Conservation (phyloP, 345 rosid genomes). For the Eucalyptus curtisii region DNA sequence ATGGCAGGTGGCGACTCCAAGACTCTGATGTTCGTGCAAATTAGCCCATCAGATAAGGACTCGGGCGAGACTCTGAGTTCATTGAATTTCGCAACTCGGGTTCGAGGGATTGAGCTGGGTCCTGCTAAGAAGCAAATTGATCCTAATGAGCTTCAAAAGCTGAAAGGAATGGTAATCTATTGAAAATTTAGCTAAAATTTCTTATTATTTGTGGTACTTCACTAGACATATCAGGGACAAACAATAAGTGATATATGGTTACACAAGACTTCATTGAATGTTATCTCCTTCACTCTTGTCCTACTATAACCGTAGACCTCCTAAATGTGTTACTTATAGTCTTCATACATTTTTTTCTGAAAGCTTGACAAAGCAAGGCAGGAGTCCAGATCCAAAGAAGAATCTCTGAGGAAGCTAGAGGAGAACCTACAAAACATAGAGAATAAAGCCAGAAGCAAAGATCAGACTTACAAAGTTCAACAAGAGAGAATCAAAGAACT, state of each 20-base stretch:
- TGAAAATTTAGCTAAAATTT: background rate
- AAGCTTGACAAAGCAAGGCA: conserved; percentile 84
- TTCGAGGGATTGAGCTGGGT: conserved; percentile 80
- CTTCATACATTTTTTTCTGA: background rate
- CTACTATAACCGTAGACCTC: background rate
- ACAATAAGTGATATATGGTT: background rate
- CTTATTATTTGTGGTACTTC: background rate
- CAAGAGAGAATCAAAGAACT: conserved; percentile 82
- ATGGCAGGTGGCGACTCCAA: conserved; percentile 84
- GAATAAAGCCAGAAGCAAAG: conserved; percentile 56
- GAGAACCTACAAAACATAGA: conserved; percentile 67
- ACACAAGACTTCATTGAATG: background rate
- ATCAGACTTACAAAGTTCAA: conserved; percentile 38
- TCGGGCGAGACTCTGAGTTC: conserved; percentile 82
- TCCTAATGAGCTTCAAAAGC: conserved; percentile 66
- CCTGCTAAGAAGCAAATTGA: conserved; percentile 78
- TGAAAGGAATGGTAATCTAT: conserved; percentile 53
- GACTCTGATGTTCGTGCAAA: conserved; percentile 90
- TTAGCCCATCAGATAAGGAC: conserved; percentile 87
- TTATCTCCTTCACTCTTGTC: background rate
- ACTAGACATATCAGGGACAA: background rate
- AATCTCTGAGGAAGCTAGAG: conserved; percentile 62
- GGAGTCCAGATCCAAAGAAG: conserved; percentile 72
- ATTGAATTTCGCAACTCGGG: conserved; percentile 83
- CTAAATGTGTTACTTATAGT: background rate